A percentile compares a stretch with the other conserved stretches of the same genome.
Conservation (phyloP, 306 rosid genomes). For the Pyrus betulifolia region DNA sequence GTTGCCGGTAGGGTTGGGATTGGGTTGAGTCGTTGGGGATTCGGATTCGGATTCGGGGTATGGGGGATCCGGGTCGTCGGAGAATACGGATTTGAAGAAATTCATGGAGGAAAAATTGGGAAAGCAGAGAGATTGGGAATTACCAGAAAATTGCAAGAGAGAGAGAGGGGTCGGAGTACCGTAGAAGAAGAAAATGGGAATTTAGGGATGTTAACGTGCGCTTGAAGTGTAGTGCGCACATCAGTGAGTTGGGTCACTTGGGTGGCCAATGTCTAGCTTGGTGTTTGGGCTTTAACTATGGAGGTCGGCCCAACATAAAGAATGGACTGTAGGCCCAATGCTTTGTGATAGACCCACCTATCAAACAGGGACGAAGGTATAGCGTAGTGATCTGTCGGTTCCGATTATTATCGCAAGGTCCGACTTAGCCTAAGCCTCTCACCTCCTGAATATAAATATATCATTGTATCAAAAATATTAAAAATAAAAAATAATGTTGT, state of each 20-base stretch:
- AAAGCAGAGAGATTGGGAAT: background rate
- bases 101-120: conserved; percentile 33
- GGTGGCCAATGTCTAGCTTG: background rate
- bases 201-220: background rate
- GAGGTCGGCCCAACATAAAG: background rate
- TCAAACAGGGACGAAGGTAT: no score
- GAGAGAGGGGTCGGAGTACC: background rate
- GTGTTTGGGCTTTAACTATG: background rate
- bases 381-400: no score
- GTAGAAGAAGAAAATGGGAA: background rate
- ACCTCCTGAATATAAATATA: no score
- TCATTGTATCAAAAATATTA: no score
- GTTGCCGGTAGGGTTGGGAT: background rate
- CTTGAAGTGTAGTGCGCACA: background rate
- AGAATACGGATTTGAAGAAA: conserved; percentile 79
- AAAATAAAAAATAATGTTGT: no score
- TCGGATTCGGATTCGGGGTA: conserved; percentile 1
- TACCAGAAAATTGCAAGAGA: background rate
- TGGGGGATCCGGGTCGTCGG: conserved; percentile 48
- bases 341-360: background rate
- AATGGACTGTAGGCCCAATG: background rate
- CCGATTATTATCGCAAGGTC: no score
- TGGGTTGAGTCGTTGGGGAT: conserved; percentile 12
- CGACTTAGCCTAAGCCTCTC: no score
- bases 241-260: no score